Conservation (phyloP, 1,284 basidiomycete genomes). For the Tilletiopsis washingtonensis region DNA sequence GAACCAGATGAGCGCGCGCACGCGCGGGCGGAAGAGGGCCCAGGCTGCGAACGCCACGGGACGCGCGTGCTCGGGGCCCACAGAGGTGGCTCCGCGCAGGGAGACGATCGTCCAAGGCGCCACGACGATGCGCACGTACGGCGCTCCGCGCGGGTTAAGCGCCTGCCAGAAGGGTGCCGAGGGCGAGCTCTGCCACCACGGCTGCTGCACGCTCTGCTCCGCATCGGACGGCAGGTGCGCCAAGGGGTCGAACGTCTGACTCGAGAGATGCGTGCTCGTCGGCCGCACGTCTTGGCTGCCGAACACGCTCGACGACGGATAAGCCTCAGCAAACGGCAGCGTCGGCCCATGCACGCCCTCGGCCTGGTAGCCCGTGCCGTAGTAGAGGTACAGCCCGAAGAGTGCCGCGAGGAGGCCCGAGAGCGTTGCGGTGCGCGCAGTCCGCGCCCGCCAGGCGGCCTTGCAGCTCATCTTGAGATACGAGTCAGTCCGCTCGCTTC, state of each 20-base stretch:
- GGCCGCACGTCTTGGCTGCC: too few species aligned
- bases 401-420: constrained; percentile 49
- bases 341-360: constrained; percentile 1
- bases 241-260: constrained; percentile 22
- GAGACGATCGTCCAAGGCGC: constrained; percentile 71
- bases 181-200: constrained; percentile 40
- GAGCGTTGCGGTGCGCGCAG: constrained; percentile 71
- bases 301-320: background rate
- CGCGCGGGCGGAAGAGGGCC: constrained; percentile 46
- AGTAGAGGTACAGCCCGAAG: constrained; percentile 38
- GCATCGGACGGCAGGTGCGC: constrained; percentile 18
- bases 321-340: background rate
- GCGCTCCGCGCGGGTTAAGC: constrained; percentile 65
- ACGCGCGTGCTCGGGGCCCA: constrained; percentile 1
- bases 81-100: constrained; percentile 50
- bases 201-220: constrained; percentile 4
- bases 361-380: constrained; percentile 30
- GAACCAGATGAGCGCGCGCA: constrained; percentile 59
- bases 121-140: constrained; percentile 68
- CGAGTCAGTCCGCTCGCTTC: background rate
- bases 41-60: constrained; percentile 30
- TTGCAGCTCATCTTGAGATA: constrained; percentile 6
- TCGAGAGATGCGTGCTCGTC: background rate
- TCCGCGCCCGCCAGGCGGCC: constrained; percentile 54
- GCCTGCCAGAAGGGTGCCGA: constrained; percentile 62